Base-by-base conservation (phyloP, 202 grass and related monocot genomes). In the Schoenoplectus tabernaemontani region DNA sequence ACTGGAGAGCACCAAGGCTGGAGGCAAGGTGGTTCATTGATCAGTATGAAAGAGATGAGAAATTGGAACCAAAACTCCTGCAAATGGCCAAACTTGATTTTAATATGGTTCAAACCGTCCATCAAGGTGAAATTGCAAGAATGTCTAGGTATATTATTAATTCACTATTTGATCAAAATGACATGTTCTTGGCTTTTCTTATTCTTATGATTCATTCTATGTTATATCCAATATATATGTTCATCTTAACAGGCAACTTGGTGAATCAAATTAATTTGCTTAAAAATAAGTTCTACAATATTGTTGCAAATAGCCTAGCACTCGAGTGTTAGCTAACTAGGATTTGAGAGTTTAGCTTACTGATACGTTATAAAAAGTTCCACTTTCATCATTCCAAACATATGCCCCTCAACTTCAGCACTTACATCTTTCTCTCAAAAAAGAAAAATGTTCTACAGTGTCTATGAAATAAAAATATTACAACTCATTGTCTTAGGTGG, bases 81-180 rank as follows among this genome's bases (percentile, higher is more conserved):
- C 61, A 74, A 46, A 38, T 87, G 2, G 85, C 81, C 3, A 80
- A 80, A 48, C 64, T 83, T n/a, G 81, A 83, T 7, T 87, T 80
- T 51, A 69, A 83, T 56, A 12, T 0, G 9, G 59, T 87, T 13
- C 81, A 87, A 78, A 20, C 15, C 50, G 53, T 64, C 3, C n/a
- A 87, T 16, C 53, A 57, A 48, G 62, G 32, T 38, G 85, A 87
- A 87, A 48, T 86, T 13, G 73, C 28, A 11, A 26, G 77, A 76
- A 61, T 26, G 30, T 86, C 84, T 28, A 77, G 44, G 84, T 86
- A 86, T 28, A 57, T 70, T 11, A 13, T 20, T 69, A 20, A 37
- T 30, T 39, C 30, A 1, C 19, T 43, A 11, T 48, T 16, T 62
- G 9, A 59, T 81, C 9, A 26, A 34, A 64, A 20, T 41, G 39